These are phyloP conservation scores for Boletus edulis DNA, from an alignment of 768 basidiomycete species.

Conservation along the genomic window DNA sequence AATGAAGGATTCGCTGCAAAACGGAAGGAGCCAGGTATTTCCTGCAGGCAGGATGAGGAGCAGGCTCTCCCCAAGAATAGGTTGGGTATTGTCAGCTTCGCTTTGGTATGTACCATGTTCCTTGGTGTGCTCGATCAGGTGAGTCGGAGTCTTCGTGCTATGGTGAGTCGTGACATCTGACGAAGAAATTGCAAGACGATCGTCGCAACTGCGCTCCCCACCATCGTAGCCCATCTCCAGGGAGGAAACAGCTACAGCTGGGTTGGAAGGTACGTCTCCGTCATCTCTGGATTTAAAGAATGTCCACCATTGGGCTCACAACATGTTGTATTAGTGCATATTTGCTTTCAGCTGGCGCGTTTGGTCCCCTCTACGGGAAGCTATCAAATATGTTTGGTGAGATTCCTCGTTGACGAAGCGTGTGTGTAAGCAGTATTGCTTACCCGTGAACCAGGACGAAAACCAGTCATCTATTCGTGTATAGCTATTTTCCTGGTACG, in stretches of 20 bases:
- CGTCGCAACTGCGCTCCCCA: conserved; percentile 68
- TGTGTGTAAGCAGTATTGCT: neutral
- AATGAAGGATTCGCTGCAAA: neutral
- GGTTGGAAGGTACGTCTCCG: conserved; percentile 55
- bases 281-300: neutral
- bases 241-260: conserved; percentile 65
- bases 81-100: conserved; percentile 21
- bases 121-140: conserved; percentile 58
- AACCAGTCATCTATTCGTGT: conserved; percentile 64
- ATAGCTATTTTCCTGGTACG: conserved; percentile 64
- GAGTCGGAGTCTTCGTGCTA: neutral
- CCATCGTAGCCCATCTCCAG: conserved; percentile 59
- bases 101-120: conserved; percentile 25
- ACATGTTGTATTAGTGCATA: conserved; percentile 51
- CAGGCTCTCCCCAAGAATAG: conserved; percentile 45
- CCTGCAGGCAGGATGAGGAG: conserved; percentile 50
- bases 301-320: neutral
- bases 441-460: conserved; percentile 44
- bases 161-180: neutral
- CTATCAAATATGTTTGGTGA: conserved; percentile 55
- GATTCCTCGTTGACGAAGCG: neutral
- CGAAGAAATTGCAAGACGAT: conserved; percentile 43
- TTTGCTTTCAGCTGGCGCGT: conserved; percentile 63
- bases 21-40: conserved; percentile 35
- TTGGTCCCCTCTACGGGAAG: conserved; percentile 75